Percentiles rank a stretch among this genome's conserved stretches.
Evolutionary conservation across 495 filamentous ascomycete species (phyloP).

Genomic region (Terfezia claveryi): DNA sequence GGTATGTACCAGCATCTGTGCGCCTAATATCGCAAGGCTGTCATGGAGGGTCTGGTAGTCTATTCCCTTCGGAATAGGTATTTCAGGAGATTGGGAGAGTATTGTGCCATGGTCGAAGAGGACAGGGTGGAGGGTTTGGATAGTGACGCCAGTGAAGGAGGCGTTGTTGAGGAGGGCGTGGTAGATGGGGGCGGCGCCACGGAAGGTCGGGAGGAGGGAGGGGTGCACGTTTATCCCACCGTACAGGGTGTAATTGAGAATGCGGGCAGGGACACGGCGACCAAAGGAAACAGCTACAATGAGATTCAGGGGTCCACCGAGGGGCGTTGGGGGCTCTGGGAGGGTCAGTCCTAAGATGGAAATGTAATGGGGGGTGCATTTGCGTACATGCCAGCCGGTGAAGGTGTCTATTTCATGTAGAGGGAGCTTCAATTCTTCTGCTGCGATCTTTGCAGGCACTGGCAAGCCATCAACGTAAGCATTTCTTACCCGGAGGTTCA

Average conservation of each 20-base stretch:
- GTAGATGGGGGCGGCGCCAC: slow-evolving; percentile 47
- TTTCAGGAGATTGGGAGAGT: slow-evolving; percentile 33
- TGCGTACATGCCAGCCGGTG: slow-evolving; percentile 48
- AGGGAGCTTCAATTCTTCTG: slow-evolving; percentile 36
- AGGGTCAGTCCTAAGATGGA: no score
- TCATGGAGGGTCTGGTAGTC: slow-evolving; percentile 21
- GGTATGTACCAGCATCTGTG: slow-evolving; percentile 37
- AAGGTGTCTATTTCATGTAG: slow-evolving; percentile 63
- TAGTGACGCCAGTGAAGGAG: slow-evolving; percentile 41
- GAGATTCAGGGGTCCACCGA: slow-evolving; percentile 38
- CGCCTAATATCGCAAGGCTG: slow-evolving; percentile 29
- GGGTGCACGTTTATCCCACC: slow-evolving; percentile 89
- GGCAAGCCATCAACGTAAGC: not conserved
- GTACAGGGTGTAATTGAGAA: slow-evolving; percentile 46
- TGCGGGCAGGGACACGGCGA: slow-evolving; percentile 56
- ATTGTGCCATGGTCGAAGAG: slow-evolving; percentile 59
- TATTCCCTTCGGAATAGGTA: slow-evolving; percentile 13
- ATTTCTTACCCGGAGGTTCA: slow-evolving; percentile 3
- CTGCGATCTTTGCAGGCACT: slow-evolving; percentile 43
- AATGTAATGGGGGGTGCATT: not conserved
- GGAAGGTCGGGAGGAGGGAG: slow-evolving; percentile 66
- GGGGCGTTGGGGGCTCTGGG: not conserved
- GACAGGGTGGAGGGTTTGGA: slow-evolving; percentile 61
- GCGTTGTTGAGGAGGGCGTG: slow-evolving; percentile 44
- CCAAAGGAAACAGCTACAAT: slow-evolving; percentile 95